Conservation (phyloP, 164 flowering plant species). For the Aristolochia contorta region DNA sequence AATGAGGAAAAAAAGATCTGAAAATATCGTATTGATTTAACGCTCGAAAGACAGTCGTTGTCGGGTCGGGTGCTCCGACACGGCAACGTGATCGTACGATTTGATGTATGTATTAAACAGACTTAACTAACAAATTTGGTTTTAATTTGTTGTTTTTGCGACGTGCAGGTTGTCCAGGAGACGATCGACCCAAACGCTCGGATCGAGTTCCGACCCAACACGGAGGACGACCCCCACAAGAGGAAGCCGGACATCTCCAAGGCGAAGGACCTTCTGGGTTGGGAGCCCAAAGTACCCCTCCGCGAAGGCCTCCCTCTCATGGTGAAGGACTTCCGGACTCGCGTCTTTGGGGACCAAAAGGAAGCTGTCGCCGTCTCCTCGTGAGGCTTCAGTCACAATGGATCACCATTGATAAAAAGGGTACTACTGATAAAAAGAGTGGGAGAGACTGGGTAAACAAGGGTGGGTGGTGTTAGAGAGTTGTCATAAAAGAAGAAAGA, state of each 20-base stretch:
- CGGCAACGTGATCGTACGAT: neutral
- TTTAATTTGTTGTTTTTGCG: too few species aligned
- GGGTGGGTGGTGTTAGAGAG: too few species aligned
- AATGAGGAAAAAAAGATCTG: too few species aligned
- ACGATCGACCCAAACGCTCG: slow-evolving; percentile 82
- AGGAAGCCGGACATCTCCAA: slow-evolving; percentile 89
- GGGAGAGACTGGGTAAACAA: too few species aligned
- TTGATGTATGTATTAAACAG: neutral
- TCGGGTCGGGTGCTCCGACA: neutral
- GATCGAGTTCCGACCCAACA: slow-evolving; percentile 80
- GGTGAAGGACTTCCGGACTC: slow-evolving; percentile 79
- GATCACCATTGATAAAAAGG: too few species aligned
- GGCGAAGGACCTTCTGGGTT: slow-evolving; percentile 78
- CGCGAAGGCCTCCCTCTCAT: slow-evolving; percentile 90
- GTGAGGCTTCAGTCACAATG: neutral
- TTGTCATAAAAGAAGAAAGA: too few species aligned
- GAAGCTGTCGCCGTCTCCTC: slow-evolving; percentile 15
- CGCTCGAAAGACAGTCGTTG: neutral
- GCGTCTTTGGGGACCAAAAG: slow-evolving; percentile 80
- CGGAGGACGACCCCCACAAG: slow-evolving; percentile 97
- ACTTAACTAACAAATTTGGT: too few species aligned
- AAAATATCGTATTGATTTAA: neutral
- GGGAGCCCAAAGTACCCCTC: slow-evolving; percentile 83
- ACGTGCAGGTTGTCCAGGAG: slow-evolving; percentile 88
- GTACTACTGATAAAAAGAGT: too few species aligned